phyloP scores from a whole-genome alignment of 2,329 filamentous ascomycete genomes.

The Kalaharituber pfeilii region DNA sequence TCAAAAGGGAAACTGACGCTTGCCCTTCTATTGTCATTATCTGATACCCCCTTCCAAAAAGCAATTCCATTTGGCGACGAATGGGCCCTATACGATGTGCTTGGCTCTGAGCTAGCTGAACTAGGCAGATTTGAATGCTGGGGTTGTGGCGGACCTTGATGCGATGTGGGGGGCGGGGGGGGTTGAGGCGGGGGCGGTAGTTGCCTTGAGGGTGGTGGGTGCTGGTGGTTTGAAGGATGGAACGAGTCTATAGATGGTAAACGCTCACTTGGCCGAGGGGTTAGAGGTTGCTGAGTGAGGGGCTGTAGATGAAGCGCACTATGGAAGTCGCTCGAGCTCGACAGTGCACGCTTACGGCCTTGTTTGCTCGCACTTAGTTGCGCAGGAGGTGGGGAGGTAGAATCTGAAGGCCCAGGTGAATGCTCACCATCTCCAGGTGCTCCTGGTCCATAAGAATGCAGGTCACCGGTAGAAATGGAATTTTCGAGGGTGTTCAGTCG shows the following conservation, averaged over 20 bases:
- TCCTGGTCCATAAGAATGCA: constrained; percentile 21
- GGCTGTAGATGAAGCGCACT: constrained; percentile 22
- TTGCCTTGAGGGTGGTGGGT: constrained; percentile 16
- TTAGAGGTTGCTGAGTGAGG: constrained; percentile 19
- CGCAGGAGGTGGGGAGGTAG: constrained; percentile 21
- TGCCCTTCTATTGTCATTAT: constrained; percentile 22
- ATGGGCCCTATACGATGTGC: constrained; percentile 9
- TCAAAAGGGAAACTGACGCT: constrained; percentile 23
- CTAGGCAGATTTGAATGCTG: constrained; percentile 16
- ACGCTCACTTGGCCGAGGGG: constrained; percentile 19
- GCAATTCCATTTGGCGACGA: constrained; percentile 15
- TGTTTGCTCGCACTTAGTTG: constrained; percentile 13
- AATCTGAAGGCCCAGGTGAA: constrained; percentile 23
- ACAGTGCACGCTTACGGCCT: constrained; percentile 34
- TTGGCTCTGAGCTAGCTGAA: constrained; percentile 8
- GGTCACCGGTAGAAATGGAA: constrained; percentile 40
- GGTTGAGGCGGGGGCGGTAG: constrained; percentile 18
- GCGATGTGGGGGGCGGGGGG: constrained; percentile 22
- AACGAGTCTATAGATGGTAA: constrained; percentile 23
- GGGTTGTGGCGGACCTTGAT: constrained; percentile 20
- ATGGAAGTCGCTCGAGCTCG: constrained; percentile 24
- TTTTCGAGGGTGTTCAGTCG: constrained; percentile 67
- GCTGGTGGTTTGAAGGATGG: constrained; percentile 21
- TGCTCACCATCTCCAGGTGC: constrained; percentile 22
- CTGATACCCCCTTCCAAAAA: constrained; percentile 17